These are phyloP conservation scores for Podospora didyma DNA, from an alignment of 495 filamentous ascomycete genomes.

Conservation along the genomic window DNA sequence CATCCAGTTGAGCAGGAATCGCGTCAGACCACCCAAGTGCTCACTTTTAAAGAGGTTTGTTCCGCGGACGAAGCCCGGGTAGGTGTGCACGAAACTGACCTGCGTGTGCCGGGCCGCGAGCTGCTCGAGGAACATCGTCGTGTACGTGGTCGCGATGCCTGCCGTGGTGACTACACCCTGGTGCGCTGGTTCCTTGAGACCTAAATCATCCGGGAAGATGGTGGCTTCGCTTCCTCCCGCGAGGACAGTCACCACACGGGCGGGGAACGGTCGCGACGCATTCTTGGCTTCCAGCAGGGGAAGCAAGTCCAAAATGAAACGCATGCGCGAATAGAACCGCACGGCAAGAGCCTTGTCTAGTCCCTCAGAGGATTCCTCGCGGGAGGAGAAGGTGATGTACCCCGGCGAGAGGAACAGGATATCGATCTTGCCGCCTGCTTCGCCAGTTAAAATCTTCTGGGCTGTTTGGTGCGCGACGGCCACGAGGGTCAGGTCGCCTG, in stretches of 20 bases:
- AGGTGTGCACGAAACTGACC: slow-evolving; percentile 54
- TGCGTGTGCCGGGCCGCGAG: slow-evolving; percentile 39
- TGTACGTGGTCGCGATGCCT: slow-evolving; percentile 42
- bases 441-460: slow-evolving; percentile 45
- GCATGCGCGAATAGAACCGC: slow-evolving; percentile 55
- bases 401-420: slow-evolving; percentile 52
- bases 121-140: slow-evolving; percentile 43
- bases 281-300: slow-evolving; percentile 40
- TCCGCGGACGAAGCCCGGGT: slow-evolving; percentile 49
- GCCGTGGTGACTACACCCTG: slow-evolving; percentile 14
- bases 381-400: slow-evolving; percentile 10
- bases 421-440: slow-evolving; percentile 46
- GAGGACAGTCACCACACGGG: slow-evolving; percentile 53
- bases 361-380: slow-evolving; percentile 50
- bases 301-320: slow-evolving; percentile 57
- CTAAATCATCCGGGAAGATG: slow-evolving; percentile 44
- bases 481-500: slow-evolving; percentile 52
- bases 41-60: slow-evolving; percentile 17
- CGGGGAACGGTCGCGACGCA: slow-evolving; percentile 12
- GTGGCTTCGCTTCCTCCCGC: slow-evolving; percentile 46
- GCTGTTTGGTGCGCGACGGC: slow-evolving; percentile 52
- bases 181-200: slow-evolving; percentile 22
- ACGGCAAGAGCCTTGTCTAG: slow-evolving; percentile 43
- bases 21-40: not conserved
- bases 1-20: slow-evolving; percentile 4